Evolutionary conservation across 2,329 filamentous ascomycete species (phyloP).

Genomic region (Ambrosiella xylebori): DNA sequence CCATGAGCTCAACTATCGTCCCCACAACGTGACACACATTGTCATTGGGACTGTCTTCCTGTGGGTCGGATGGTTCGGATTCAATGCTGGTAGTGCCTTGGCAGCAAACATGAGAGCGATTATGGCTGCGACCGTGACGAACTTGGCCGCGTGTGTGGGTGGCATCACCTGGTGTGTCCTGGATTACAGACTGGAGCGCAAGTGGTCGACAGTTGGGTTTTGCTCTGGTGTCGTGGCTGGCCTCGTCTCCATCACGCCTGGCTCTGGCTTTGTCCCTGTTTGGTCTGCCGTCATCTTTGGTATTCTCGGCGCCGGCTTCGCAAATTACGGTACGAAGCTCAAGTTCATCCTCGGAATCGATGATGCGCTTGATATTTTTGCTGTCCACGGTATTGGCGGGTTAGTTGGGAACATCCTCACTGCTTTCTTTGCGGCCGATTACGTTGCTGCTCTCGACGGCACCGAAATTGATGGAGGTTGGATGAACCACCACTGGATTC

Average conservation of each 20-base stretch:
- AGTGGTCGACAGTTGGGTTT: constrained; percentile 88
- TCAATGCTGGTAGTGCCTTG: constrained; percentile 75
- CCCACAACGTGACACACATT: constrained; percentile 84
- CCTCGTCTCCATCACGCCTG: constrained; percentile 75
- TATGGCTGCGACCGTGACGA: constrained; percentile 75
- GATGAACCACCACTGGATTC: constrained; percentile 69
- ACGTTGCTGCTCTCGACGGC: constrained; percentile 69
- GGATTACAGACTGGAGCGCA: constrained; percentile 74
- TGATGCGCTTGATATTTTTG: constrained; percentile 78
- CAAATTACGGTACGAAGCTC: constrained; percentile 82
- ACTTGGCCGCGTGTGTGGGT: constrained; percentile 66
- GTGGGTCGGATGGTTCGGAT: constrained; percentile 92
- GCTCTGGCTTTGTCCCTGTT: constrained; percentile 67
- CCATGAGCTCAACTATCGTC: constrained; percentile 76
- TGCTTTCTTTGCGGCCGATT: constrained; percentile 68
- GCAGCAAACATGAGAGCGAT: constrained; percentile 68
- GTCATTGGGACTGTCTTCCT: constrained; percentile 86
- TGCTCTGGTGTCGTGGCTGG: constrained; percentile 81
- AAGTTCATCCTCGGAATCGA: constrained; percentile 71
- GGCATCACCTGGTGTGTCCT: constrained; percentile 81
- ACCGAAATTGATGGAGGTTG: constrained; percentile 57
- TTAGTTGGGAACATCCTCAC: constrained; percentile 65
- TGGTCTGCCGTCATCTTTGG: constrained; percentile 75
- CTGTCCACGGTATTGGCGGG: constrained; percentile 63
- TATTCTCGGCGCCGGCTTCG: constrained; percentile 54